Percentiles rank a stretch among this genome's conserved stretches.
Conservation (phyloP, 2,329 filamentous ascomycete species). For the Incumbomyces delicatus region DNA sequence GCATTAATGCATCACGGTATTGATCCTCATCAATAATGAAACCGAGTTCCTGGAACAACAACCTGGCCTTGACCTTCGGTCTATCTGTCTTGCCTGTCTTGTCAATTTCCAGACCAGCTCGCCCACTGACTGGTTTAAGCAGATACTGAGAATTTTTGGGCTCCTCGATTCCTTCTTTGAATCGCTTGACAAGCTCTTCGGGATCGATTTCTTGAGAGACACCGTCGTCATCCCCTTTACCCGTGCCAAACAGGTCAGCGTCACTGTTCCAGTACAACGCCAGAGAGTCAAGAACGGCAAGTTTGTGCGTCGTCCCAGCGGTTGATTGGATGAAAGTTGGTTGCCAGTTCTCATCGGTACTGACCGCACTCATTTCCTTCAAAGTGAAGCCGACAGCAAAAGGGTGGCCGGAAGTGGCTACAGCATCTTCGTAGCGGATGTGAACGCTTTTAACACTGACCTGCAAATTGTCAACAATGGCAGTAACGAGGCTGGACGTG, state of each 20-base stretch:
- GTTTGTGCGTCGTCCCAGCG: conserved; percentile 75
- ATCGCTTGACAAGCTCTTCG: conserved; percentile 64
- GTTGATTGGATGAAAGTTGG: conserved; percentile 92
- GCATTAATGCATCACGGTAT: conserved; percentile 94
- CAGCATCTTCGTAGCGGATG: conserved; percentile 93
- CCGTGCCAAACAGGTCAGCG: conserved; percentile 68
- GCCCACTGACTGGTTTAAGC: conserved; percentile 86
- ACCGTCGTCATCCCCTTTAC: conserved; percentile 57
- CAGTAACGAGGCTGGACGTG: conserved; percentile 85
- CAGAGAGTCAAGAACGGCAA: conserved; percentile 79
- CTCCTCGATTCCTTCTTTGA: conserved; percentile 70
- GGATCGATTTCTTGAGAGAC: conserved; percentile 56
- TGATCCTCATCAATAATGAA: conserved; percentile 96
- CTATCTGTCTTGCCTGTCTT: conserved; percentile 73
- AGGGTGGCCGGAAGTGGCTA: conserved; percentile 87
- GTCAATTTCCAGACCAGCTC: conserved; percentile 88
- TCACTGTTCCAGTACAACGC: conserved; percentile 99
- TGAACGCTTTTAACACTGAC: conserved; percentile 98
- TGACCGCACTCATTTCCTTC: conserved; percentile 93
- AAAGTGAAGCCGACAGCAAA: conserved; percentile 89
- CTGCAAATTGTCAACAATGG: conserved; percentile 97
- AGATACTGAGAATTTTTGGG: conserved; percentile 83
- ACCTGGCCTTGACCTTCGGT: conserved; percentile 79
- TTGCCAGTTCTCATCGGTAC: conserved; percentile 88
- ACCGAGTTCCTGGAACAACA: conserved; percentile 94